Percentiles rank a stretch among this genome's conserved stretches.
phyloP scores from a whole-genome alignment of 164 flowering plant species.

The Magnolia sinica region DNA sequence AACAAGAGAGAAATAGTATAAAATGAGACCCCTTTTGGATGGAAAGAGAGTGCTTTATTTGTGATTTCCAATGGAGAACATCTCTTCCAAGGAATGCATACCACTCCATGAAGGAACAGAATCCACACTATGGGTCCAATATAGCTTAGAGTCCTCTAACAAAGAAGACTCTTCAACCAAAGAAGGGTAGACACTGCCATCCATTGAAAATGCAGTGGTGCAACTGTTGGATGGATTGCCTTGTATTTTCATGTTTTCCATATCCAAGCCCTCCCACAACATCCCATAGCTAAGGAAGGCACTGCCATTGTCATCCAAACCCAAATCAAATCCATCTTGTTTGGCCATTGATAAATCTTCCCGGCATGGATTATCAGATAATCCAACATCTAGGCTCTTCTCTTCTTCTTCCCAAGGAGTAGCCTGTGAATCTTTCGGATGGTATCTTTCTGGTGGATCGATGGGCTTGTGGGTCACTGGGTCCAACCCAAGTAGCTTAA shows the following conservation, averaged over 20 bases:
- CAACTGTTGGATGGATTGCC: constrained; percentile 9
- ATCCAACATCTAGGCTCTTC: neutral
- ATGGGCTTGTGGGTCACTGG: constrained; percentile 55
- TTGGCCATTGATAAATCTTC: constrained; percentile 9
- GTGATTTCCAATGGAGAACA: constrained; percentile 27
- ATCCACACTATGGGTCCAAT: constrained; percentile 45
- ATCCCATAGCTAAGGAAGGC: constrained; percentile 25
- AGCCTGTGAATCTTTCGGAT: neutral
- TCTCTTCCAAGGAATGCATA: constrained; percentile 34
- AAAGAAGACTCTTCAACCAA: constrained; percentile 22
- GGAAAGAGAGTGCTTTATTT: constrained; percentile 3
- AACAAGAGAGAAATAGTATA: neutral
- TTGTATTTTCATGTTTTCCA: constrained; percentile 26
- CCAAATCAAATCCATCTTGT: constrained; percentile 14
- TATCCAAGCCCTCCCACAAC: constrained; percentile 26
- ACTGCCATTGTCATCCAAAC: constrained; percentile 14
- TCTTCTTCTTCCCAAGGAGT: constrained; percentile 1
- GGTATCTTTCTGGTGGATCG: constrained; percentile 15
- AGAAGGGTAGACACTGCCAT: constrained; percentile 30
- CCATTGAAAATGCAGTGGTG: constrained; percentile 37
- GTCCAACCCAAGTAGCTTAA: constrained; percentile 54
- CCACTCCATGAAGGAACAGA: constrained; percentile 51
- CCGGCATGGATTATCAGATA: neutral
- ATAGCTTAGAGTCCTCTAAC: constrained; percentile 29
- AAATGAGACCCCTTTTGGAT: neutral